phyloP scores from a whole-genome alignment of 139 green algal species.

The Chlamydomonas sp. region DNA sequence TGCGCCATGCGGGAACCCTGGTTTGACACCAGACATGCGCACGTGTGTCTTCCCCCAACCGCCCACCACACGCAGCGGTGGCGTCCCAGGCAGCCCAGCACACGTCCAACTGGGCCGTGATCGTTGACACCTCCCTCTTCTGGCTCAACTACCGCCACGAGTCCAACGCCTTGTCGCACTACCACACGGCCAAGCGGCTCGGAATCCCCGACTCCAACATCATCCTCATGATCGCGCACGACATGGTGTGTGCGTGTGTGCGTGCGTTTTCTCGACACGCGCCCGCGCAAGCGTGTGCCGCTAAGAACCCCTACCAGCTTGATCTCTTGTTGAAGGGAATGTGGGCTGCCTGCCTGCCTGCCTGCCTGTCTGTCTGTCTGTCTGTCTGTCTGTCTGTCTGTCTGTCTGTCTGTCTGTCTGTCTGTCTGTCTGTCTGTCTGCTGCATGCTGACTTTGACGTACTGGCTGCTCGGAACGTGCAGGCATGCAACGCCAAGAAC shows the following conservation, averaged over 20 bases:
- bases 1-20: no score
- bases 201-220: slow-evolving; percentile 91
- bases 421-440: no score
- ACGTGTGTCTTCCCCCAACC: no score
- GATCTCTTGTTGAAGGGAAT: background rate
- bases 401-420: no score
- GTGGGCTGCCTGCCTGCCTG: background rate
- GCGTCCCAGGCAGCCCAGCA: no score
- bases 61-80: no score
- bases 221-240: slow-evolving; percentile 88
- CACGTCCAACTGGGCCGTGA: slow-evolving; percentile 75
- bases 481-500: background rate
- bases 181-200: slow-evolving; percentile 67
- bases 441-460: no score
- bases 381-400: no score
- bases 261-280: no score
- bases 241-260: slow-evolving; percentile 19
- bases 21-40: no score
- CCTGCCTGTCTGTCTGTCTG: no score
- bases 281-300: background rate
- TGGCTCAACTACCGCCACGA: slow-evolving; percentile 87
- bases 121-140: slow-evolving; percentile 63
- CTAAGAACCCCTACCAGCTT: background rate
- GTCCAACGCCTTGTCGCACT: slow-evolving; percentile 69
- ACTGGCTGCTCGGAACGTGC: no score